Evolutionary conservation across 192 early-diverging fungal species (phyloP).

Genomic region (Umbelopsis isabellina): DNA sequence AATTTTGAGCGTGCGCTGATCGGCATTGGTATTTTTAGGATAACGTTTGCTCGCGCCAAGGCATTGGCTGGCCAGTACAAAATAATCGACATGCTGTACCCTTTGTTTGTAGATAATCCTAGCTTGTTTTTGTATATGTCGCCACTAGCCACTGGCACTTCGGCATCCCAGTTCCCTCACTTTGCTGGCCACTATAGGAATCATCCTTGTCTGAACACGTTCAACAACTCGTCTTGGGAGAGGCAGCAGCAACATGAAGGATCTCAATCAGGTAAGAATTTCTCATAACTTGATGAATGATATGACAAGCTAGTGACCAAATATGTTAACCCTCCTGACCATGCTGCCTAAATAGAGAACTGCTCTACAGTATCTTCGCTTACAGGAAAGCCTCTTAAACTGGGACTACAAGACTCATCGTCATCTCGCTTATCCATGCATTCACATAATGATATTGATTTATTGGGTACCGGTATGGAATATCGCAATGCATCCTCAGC

Average conservation of each 20-base stretch:
- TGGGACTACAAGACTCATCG: background rate
- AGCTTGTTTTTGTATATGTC: conserved; percentile 60
- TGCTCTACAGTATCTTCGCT: background rate
- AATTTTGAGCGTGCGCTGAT: background rate
- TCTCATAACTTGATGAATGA: background rate
- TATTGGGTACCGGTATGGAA: conserved; percentile 3
- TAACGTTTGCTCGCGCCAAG: conserved; percentile 68
- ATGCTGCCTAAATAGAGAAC: background rate
- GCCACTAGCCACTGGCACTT: background rate
- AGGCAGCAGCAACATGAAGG: conserved; percentile 2
- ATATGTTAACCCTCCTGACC: background rate
- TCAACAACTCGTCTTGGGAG: conserved; percentile 12
- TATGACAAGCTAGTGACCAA: background rate
- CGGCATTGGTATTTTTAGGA: conserved; percentile 39
- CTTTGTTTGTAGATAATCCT: conserved; percentile 77
- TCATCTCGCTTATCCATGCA: background rate
- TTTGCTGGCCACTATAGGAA: conserved; percentile 12
- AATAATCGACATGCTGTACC: conserved; percentile 72
- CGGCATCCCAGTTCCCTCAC: conserved; percentile 13
- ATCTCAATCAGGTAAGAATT: background rate
- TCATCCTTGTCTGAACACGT: conserved; percentile 13
- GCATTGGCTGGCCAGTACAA: conserved; percentile 72
- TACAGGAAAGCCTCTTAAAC: background rate
- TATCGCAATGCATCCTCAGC: background rate
- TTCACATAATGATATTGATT: background rate